phyloP scores from a whole-genome alignment of 352 stramenopile genomes.

The Globisporangium alternatum region DNA sequence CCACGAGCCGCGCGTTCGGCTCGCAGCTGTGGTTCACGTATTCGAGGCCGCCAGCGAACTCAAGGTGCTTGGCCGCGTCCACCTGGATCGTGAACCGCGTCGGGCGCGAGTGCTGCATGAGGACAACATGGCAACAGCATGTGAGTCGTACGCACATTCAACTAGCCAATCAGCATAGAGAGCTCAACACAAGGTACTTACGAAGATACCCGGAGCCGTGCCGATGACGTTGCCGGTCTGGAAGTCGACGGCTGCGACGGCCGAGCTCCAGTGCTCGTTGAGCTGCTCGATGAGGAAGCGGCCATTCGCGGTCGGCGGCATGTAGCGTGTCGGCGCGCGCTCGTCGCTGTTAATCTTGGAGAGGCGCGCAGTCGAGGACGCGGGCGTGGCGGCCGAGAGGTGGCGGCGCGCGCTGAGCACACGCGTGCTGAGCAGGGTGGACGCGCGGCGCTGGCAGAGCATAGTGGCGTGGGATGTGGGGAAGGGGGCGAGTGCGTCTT shows the following conservation, averaged over 20 bases:
- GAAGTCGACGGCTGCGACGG: conserved; percentile 67
- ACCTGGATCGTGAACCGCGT: conserved; percentile 86
- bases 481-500: background rate
- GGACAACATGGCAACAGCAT: background rate
- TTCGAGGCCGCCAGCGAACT: conserved; percentile 79
- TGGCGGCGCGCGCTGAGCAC: conserved; percentile 37
- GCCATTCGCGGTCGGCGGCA: conserved; percentile 54
- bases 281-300: conserved; percentile 73
- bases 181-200: conserved; percentile 27
- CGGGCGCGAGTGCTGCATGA: conserved; percentile 38
- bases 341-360: conserved; percentile 28
- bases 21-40: conserved; percentile 89
- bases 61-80: conserved; percentile 72
- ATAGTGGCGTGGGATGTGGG: conserved; percentile 17
- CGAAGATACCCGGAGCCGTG: conserved; percentile 60
- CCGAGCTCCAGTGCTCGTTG: conserved; percentile 74
- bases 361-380: conserved; percentile 20
- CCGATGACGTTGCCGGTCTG: conserved; percentile 63
- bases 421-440: conserved; percentile 18
- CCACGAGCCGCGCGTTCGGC: conserved; percentile 77
- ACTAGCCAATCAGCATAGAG: background rate
- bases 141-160: background rate
- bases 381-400: conserved; percentile 34
- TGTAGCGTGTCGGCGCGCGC: conserved; percentile 44
- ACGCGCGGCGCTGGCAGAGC: conserved; percentile 23